phyloP scores from a whole-genome alignment of 2,329 filamentous ascomycete genomes.

The Trichoderma koningii region DNA sequence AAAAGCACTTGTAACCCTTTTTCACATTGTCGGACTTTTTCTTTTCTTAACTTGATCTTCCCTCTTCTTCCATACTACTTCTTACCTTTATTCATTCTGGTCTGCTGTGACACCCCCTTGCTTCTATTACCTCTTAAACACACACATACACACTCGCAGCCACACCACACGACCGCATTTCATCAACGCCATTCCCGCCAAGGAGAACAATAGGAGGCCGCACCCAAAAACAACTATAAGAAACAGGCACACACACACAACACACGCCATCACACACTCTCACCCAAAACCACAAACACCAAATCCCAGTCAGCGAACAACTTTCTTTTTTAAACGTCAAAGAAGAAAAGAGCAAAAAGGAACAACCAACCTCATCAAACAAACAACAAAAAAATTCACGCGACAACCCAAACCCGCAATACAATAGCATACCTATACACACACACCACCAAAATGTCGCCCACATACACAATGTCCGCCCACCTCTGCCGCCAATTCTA shows the following conservation, averaged over 20 bases:
- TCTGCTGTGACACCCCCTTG: no score
- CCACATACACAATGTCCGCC: constrained; percentile 63
- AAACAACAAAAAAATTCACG: constrained; percentile 1
- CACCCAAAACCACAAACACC: background rate
- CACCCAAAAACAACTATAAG: background rate
- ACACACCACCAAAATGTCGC: constrained; percentile 49
- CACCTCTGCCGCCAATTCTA: constrained; percentile 63
- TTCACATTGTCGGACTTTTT: no score
- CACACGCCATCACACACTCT: background rate
- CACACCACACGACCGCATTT: no score
- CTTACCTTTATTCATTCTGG: background rate
- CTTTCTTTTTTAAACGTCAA: no score
- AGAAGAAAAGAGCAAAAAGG: no score
- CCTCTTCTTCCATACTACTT: no score
- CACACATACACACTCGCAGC: background rate
- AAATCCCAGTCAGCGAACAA: background rate
- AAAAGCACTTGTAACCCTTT: background rate
- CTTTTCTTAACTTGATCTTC: background rate
- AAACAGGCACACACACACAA: background rate
- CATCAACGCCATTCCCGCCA: no score
- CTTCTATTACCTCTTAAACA: background rate
- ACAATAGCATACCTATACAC: background rate
- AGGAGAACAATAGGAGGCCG: background rate
- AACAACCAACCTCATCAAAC: background rate
- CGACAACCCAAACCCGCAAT: constrained; percentile 6